These are phyloP conservation scores for Neobulgaria alba DNA, from an alignment of 2,329 filamentous ascomycete species.

Conservation along the genomic window DNA sequence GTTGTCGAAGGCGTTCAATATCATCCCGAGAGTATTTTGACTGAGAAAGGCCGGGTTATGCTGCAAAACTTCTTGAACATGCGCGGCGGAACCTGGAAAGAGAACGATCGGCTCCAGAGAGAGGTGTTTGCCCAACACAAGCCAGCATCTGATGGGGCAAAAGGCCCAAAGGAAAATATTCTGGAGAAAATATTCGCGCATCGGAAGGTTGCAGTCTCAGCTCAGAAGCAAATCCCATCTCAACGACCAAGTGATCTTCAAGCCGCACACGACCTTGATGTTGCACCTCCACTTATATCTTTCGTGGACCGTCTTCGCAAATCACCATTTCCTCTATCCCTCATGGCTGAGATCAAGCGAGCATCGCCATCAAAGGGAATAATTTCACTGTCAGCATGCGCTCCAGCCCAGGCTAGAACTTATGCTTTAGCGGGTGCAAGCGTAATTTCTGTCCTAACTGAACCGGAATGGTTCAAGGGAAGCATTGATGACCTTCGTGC, in stretches of 20 bases:
- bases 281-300: conserved; percentile 74
- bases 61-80: conserved; percentile 85
- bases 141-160: conserved; percentile 17
- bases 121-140: conserved; percentile 27
- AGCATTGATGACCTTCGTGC: conserved; percentile 87
- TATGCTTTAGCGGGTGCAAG: conserved; percentile 93
- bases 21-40: conserved; percentile 94
- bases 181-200: conserved; percentile 84
- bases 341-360: conserved; percentile 96
- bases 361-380: conserved; percentile 94
- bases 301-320: conserved; percentile 72
- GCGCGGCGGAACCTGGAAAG: conserved; percentile 85
- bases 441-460: conserved; percentile 95
- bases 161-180: conserved; percentile 61
- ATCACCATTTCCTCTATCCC: conserved; percentile 77
- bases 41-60: conserved; percentile 80
- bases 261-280: conserved; percentile 74
- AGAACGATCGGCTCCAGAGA: conserved; percentile 55
- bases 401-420: conserved; percentile 79
- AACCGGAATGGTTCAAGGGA: conserved; percentile 98
- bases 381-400: conserved; percentile 80
- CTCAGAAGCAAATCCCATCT: conserved; percentile 79
- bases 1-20: conserved; percentile 96
- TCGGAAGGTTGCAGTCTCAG: conserved; percentile 64
- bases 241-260: conserved; percentile 77